A percentile compares a stretch with the other conserved stretches of the same genome.
Conservation (phyloP, 2,329 filamentous ascomycete species). For the Daldinia eschscholtzii region DNA sequence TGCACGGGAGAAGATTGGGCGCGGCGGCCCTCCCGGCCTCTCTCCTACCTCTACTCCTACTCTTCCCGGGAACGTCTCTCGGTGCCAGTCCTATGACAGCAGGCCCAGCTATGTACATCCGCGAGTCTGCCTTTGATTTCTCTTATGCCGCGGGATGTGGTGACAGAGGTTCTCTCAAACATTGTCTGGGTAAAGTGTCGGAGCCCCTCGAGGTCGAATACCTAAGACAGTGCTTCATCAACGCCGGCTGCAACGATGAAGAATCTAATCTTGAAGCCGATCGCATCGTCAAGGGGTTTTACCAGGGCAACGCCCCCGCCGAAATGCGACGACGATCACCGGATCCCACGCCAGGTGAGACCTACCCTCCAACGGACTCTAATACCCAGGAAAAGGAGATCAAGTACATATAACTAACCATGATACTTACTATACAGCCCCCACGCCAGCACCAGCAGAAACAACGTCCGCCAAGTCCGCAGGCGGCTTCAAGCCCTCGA, state of each 20-base stretch:
- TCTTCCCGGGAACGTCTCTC: constrained; percentile 50
- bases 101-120: constrained; percentile 56
- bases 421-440: constrained; percentile 12
- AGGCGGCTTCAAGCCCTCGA: constrained; percentile 1
- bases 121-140: constrained; percentile 55
- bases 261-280: constrained; percentile 54
- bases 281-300: constrained; percentile 54
- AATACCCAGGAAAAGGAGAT: background rate
- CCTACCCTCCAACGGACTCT: background rate
- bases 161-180: constrained; percentile 56
- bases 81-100: constrained; percentile 44
- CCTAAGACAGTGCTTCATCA: constrained; percentile 56
- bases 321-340: constrained; percentile 47
- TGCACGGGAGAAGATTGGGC: constrained; percentile 34
- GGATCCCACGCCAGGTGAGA: constrained; percentile 44
- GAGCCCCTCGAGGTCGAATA: constrained; percentile 50
- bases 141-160: constrained; percentile 60
- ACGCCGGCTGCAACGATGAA: constrained; percentile 53
- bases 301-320: constrained; percentile 36
- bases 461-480: constrained; percentile 20
- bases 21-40: constrained; percentile 43
- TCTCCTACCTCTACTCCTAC: constrained; percentile 55
- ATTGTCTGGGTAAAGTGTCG: constrained; percentile 58
- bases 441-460: constrained; percentile 23
- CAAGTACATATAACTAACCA: background rate